These are phyloP conservation scores for Lecanicillium sp. DNA, from an alignment of 2,329 filamentous ascomycete species.

Conservation along the genomic window DNA sequence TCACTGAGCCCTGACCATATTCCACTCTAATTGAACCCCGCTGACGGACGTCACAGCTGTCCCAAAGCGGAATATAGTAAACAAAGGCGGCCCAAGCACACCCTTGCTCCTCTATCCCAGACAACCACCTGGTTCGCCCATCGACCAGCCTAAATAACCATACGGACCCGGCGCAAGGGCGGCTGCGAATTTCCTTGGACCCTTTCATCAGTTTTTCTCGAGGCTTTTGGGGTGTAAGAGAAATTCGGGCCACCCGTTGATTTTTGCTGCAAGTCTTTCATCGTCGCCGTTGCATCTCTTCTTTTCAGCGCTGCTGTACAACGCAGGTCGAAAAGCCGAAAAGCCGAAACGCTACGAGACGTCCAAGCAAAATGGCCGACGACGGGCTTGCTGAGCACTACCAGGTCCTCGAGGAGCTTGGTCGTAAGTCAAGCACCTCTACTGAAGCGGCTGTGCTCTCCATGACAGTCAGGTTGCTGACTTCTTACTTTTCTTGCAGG, in stretches of 20 bases:
- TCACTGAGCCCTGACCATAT: conserved; percentile 8
- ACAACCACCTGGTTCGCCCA: conserved; percentile 19
- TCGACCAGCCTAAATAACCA: conserved; percentile 10
- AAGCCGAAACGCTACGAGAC: conserved; percentile 1
- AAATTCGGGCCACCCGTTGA: too few relatives aligned
- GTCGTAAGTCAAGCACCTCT: conserved; percentile 54
- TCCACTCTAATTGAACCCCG: conserved; percentile 9
- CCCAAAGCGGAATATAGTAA: conserved; percentile 31
- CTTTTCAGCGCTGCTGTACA: not conserved
- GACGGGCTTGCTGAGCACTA: conserved; percentile 75
- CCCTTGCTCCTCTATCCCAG: conserved; percentile 24
- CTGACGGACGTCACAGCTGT: conserved; percentile 20
- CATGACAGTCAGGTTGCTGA: conserved; percentile 1
- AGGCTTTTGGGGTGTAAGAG: too few relatives aligned
- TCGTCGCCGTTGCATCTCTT: conserved; percentile 4
- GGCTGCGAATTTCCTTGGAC: not conserved
- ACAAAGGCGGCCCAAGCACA: conserved; percentile 28
- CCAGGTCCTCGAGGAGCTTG: conserved; percentile 91
- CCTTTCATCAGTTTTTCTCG: conserved; percentile 1
- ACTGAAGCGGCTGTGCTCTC: not conserved
- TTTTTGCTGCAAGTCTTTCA: conserved; percentile 5
- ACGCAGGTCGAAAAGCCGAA: conserved; percentile 4
- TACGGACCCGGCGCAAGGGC: conserved; percentile 7
- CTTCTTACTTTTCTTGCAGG: conserved; percentile 6
- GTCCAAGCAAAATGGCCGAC: conserved; percentile 39